Conservation (phyloP, 1,284 basidiomycete genomes). For the Boletus holoroseus region DNA sequence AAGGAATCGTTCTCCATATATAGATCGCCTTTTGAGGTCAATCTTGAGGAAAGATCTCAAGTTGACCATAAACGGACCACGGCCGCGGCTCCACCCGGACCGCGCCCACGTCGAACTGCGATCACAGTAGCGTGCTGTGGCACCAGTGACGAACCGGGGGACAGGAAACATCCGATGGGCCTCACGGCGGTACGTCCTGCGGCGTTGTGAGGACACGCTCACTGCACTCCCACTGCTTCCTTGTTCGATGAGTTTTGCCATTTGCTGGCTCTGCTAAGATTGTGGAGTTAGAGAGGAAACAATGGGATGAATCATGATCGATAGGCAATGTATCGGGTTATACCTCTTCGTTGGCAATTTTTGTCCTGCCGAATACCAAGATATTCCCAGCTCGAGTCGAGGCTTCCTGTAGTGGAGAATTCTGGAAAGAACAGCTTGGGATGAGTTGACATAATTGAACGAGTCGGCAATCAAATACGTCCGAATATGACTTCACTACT, state of each 20-base stretch:
- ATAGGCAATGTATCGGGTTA: neutral
- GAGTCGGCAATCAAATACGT: no score
- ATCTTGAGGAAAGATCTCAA: slow-evolving; percentile 5
- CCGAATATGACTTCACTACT: no score
- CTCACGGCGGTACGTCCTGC: neutral
- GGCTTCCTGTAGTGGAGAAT: neutral
- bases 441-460: neutral
- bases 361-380: neutral
- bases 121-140: neutral
- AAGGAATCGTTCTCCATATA: slow-evolving; percentile 4
- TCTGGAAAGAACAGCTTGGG: neutral
- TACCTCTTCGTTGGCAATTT: neutral
- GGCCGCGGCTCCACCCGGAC: neutral
- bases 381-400: neutral
- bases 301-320: neutral
- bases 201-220: neutral
- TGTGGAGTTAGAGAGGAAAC: slow-evolving; percentile 20
- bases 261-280: neutral
- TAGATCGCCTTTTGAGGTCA: slow-evolving; percentile 1
- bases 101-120: neutral
- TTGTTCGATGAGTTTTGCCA: neutral
- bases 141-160: neutral
- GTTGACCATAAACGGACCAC: neutral
- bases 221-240: neutral
- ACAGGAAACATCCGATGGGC: no score